phyloP scores from a whole-genome alignment of 1,284 basidiomycete genomes.

The Meira nashicola region DNA sequence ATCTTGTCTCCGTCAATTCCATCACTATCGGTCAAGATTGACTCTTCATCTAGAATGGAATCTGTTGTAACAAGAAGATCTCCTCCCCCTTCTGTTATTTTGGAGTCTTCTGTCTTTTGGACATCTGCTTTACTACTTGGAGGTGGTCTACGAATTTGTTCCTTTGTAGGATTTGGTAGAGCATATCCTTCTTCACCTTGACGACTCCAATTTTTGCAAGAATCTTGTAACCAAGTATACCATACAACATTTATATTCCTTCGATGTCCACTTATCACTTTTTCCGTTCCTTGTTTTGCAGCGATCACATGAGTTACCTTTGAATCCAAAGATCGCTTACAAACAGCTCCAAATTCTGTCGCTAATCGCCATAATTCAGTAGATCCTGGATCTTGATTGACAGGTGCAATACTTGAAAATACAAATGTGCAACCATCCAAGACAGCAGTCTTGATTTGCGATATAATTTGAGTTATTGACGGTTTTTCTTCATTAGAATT shows the following conservation, averaged over 20 bases:
- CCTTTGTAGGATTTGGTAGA: slow-evolving; percentile 12
- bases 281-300: slow-evolving; percentile 79
- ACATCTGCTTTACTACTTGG: too few relatives aligned
- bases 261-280: slow-evolving; percentile 71
- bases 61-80: background rate
- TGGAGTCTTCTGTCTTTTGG: too few relatives aligned
- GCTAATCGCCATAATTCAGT: slow-evolving; percentile 86
- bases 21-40: background rate
- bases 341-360: slow-evolving; percentile 78
- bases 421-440: slow-evolving; percentile 73
- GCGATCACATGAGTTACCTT: slow-evolving; percentile 84
- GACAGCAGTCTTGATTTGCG: slow-evolving; percentile 69
- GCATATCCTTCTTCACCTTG: slow-evolving; percentile 70
- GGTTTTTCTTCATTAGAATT: slow-evolving; percentile 12
- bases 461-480: slow-evolving; percentile 66
- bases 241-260: slow-evolving; percentile 72
- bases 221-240: slow-evolving; percentile 81
- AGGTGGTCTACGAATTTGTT: background rate
- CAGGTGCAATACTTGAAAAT: slow-evolving; percentile 89
- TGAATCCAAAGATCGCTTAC: slow-evolving; percentile 65
- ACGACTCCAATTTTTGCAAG: slow-evolving; percentile 71
- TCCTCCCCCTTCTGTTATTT: background rate
- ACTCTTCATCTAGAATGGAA: slow-evolving; percentile 2
- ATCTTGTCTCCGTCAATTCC: slow-evolving; percentile 4
- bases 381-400: slow-evolving; percentile 69